These are phyloP conservation scores for Torulaspora delbrueckii DNA, from an alignment of 805 yeast genomes.

Conservation along the genomic window DNA sequence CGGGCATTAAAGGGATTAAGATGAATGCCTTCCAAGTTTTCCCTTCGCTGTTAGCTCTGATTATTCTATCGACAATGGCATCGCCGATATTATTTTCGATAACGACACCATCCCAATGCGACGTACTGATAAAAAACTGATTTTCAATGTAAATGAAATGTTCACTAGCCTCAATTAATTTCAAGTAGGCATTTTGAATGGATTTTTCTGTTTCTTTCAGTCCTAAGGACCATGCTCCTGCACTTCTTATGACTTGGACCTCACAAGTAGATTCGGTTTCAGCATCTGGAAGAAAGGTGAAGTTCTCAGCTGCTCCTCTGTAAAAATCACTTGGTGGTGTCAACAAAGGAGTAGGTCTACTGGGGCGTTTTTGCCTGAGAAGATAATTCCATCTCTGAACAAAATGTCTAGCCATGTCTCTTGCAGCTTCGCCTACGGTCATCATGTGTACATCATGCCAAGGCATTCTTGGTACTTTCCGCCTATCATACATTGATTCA, in stretches of 20 bases:
- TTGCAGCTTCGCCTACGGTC: constrained; percentile 88
- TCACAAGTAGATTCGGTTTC: constrained; percentile 81
- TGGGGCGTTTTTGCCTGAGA: constrained; percentile 88
- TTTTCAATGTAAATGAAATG: constrained; percentile 93
- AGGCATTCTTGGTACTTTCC: constrained; percentile 86
- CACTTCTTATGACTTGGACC: constrained; percentile 80
- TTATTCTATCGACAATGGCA: constrained; percentile 94
- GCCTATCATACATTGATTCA: constrained; percentile 86
- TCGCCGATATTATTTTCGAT: constrained; percentile 86
- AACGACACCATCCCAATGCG: constrained; percentile 74
- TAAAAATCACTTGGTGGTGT: constrained; percentile 90
- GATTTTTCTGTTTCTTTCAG: constrained; percentile 79
- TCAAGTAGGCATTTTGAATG: constrained; percentile 88
- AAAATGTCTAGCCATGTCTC: constrained; percentile 89
- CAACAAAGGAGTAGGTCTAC: constrained; percentile 84
- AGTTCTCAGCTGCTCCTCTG: constrained; percentile 60
- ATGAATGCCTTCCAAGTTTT: constrained; percentile 86
- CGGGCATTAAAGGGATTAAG: constrained; percentile 95
- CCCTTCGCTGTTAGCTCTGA: constrained; percentile 74
- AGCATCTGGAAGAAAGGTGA: constrained; percentile 40
- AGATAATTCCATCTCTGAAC: constrained; percentile 97
- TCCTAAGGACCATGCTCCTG: constrained; percentile 92
- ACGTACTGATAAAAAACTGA: constrained; percentile 90
- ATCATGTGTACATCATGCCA: constrained; percentile 99
- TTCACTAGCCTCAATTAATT: constrained; percentile 83